Evolutionary conservation across 306 rosid species (phyloP), one percentile per base, ranked within the genome.

Genomic region (Coriaria nepalensis): DNA sequence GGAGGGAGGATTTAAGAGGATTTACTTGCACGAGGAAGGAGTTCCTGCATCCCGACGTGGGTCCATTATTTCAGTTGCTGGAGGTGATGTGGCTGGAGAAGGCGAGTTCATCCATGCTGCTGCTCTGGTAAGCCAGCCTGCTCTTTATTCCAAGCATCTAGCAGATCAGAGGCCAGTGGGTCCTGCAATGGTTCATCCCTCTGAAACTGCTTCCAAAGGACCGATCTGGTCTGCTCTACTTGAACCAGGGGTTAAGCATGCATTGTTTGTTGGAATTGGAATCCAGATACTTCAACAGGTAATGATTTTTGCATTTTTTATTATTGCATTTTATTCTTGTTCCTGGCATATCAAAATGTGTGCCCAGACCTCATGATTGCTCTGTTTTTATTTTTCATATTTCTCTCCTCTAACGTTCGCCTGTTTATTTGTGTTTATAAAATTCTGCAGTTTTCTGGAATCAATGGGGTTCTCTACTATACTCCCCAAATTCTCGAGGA

Each of bases 281-380:
- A 83, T 83, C 53, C 94, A 83, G 67, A 5, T 83, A 45, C 94
- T 83, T 63, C 94, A 83, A 69, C 94, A 83, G 94, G 94, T 83
- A 69, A 51, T 45, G 5, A 34, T 66, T 51, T 40, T 60, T 66
- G 32, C 13, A 5, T 40, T 12, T 37, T 14, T 13, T 37, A 35
- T 13, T 13, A 14, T 12, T 8, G n/a, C 40, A n/a, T 35, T 35
- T 5, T 35, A 35, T 6, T 56, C 35, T 56, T 35, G 43, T 38
- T 57, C 50, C 39, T 13, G 50, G 3, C 29, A 20, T 20, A 20
- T 20, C 29, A 20, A 20, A 20, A 20, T 20, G 29, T 20, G 29
- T 1, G 29, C 29, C 29, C 29, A 20, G 29, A 20, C 29, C 29
- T 3, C 29, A 20, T 20, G 29, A 20, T 20, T 20, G 29, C 29